Percentiles rank a stretch among this genome's conserved stretches.
Evolutionary conservation across 2,329 filamentous ascomycete genomes (phyloP).

Genomic region (Fusarium protoensiforme): DNA sequence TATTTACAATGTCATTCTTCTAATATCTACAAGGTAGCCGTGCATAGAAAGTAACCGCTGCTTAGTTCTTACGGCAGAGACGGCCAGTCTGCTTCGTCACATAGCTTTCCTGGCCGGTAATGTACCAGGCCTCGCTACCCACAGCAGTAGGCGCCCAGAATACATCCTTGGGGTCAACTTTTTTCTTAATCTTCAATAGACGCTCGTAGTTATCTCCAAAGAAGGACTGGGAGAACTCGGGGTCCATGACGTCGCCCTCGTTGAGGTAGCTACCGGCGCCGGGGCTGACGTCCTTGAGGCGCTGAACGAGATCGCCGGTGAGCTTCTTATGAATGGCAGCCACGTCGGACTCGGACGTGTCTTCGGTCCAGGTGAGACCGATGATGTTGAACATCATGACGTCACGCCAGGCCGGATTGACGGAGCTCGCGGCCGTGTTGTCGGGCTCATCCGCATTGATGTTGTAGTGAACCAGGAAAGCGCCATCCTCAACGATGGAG

Average conservation of each 20-base stretch:
- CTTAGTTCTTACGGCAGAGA: conserved; percentile 8
- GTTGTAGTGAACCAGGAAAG: conserved; percentile 41
- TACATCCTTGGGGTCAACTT: conserved; percentile 44
- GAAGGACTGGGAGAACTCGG: conserved; percentile 40
- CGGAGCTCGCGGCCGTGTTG: conserved; percentile 45
- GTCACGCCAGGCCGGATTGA: conserved; percentile 61
- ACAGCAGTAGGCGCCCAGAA: conserved; percentile 37
- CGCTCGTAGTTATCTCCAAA: conserved; percentile 43
- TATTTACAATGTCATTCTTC: neutral
- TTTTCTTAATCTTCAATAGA: conserved; percentile 44
- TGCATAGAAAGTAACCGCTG: neutral
- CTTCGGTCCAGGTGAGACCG: conserved; percentile 30
- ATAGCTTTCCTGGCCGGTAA: conserved; percentile 13
- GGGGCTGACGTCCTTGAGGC: conserved; percentile 42
- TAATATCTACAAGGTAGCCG: neutral
- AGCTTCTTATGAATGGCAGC: conserved; percentile 43
- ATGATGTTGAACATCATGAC: conserved; percentile 50
- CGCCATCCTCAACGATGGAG: conserved; percentile 35
- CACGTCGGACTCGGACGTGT: conserved; percentile 18
- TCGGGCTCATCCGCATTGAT: conserved; percentile 35
- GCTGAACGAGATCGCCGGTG: conserved; percentile 45
- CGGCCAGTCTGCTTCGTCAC: conserved; percentile 19
- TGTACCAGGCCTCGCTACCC: conserved; percentile 15
- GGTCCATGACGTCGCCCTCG: conserved; percentile 47
- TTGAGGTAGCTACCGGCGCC: conserved; percentile 44